Conservation (phyloP, 2,329 filamentous ascomycete genomes). For the Fusarium fracticaudum region DNA sequence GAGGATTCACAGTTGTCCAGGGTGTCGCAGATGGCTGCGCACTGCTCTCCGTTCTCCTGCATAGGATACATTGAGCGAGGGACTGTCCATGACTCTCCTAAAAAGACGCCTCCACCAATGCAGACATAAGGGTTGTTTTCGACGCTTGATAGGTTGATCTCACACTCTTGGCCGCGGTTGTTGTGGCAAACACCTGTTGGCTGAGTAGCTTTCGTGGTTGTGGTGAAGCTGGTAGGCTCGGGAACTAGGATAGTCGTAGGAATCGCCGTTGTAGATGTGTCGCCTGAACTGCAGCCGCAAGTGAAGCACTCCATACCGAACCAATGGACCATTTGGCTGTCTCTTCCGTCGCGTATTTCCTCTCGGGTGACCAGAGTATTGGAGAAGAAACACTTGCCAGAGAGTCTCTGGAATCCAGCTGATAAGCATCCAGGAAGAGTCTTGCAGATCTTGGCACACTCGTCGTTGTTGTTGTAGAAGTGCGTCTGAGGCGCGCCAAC, state of each 20-base stretch:
- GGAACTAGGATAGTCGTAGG: not conserved
- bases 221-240: not conserved
- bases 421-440: not conserved
- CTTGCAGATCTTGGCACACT: not conserved
- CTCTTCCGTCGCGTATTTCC: not conserved
- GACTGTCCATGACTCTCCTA: not conserved
- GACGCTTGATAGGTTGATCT: not conserved
- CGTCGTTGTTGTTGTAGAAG: not conserved
- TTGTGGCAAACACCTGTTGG: not conserved
- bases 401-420: not conserved
- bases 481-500: not conserved
- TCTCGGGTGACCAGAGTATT: not conserved
- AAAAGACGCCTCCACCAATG: not conserved
- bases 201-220: not conserved
- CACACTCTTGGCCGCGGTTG: constrained; percentile 1
- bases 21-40: constrained; percentile 11
- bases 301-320: not conserved
- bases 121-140: not conserved
- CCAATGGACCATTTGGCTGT: not conserved
- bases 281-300: not conserved
- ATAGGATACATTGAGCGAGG: not conserved
- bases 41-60: constrained; percentile 7
- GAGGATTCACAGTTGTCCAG: constrained; percentile 1
- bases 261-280: not conserved
- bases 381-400: not conserved